phyloP scores from a whole-genome alignment of 495 filamentous ascomycete genomes.

The Gamarada debralockiae region DNA sequence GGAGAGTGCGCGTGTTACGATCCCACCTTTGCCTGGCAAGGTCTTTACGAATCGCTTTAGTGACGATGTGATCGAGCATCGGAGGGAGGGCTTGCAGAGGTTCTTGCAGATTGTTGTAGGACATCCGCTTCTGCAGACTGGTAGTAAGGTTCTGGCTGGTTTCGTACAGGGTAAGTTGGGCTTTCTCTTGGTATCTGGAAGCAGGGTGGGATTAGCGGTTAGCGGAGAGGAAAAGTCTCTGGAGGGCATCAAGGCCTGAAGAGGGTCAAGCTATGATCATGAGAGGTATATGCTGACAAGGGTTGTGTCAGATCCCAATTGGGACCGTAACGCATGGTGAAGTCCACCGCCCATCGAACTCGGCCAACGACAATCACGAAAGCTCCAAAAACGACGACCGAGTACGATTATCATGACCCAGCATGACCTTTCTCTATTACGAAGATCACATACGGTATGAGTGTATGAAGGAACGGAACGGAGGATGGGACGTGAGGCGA shows the following conservation, averaged over 20 bases:
- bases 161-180: slow-evolving; percentile 85
- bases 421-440: slow-evolving; percentile 19
- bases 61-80: slow-evolving; percentile 96
- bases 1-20: slow-evolving; percentile 89
- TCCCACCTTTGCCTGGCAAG: slow-evolving; percentile 93
- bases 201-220: not conserved
- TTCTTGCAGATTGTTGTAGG: slow-evolving; percentile 98
- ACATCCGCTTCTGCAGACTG: slow-evolving; percentile 94
- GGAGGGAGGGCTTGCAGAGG: slow-evolving; percentile 85
- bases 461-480: slow-evolving; percentile 2
- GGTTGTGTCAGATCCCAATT: slow-evolving; percentile 59
- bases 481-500: not conserved
- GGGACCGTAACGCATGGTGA: slow-evolving; percentile 77
- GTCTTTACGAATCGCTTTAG: slow-evolving; percentile 98
- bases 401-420: slow-evolving; percentile 20
- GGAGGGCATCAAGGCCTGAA: not conserved
- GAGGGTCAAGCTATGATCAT: not conserved
- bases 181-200: not conserved
- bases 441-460: slow-evolving; percentile 20
- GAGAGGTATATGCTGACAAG: not conserved
- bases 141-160: slow-evolving; percentile 89
- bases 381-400: slow-evolving; percentile 44
- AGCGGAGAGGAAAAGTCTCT: not conserved
- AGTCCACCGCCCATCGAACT: slow-evolving; percentile 11
- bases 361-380: slow-evolving; percentile 37